Conservation (phyloP, 306 rosid species). For the Clitoria ternatea region DNA sequence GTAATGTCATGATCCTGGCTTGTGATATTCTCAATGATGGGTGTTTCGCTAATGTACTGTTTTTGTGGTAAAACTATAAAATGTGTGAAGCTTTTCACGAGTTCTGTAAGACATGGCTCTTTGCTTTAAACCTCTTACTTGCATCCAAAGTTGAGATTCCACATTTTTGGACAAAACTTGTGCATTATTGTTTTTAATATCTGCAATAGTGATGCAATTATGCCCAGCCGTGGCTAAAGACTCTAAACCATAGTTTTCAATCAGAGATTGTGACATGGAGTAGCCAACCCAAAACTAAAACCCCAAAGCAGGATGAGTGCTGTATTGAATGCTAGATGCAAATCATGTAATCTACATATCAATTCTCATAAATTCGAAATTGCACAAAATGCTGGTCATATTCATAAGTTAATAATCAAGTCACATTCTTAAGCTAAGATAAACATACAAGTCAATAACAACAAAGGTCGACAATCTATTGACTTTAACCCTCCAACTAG, state of each 20-base stretch:
- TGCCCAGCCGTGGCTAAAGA: background rate
- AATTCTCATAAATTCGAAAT: background rate
- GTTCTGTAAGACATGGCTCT: background rate
- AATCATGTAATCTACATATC: too few relatives aligned
- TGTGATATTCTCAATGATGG: background rate
- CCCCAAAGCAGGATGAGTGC: too few relatives aligned
- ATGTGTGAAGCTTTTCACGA: background rate
- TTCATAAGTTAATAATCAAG: background rate
- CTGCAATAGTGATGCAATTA: background rate
- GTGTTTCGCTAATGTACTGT: background rate
- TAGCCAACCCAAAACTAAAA: background rate
- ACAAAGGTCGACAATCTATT: background rate
- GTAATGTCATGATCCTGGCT: background rate
- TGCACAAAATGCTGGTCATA: background rate
- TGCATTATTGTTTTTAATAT: background rate
- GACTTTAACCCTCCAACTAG: background rate
- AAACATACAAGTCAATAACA: background rate
- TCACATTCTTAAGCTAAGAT: background rate
- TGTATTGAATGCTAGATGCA: too few relatives aligned
- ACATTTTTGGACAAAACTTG: background rate
- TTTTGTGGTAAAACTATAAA: background rate
- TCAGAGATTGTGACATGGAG: background rate
- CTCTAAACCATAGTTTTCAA: too few relatives aligned
- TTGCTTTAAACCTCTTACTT: background rate
- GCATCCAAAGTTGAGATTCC: background rate